A percentile compares a stretch with the other conserved stretches of the same genome.
Conservation (phyloP, 1,284 basidiomycete genomes). For the Boletellus sp. region DNA sequence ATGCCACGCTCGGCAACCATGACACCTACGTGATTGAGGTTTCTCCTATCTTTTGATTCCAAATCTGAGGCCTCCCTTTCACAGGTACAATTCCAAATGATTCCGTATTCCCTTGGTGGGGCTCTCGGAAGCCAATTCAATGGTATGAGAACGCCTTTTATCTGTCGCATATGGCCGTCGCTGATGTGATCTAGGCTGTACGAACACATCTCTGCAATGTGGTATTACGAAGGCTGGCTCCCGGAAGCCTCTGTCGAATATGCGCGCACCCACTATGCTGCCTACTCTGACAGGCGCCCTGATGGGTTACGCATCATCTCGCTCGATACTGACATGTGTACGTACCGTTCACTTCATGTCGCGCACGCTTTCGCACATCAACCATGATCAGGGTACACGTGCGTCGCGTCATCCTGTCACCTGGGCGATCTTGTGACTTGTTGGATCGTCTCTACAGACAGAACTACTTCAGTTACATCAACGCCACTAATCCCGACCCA, state of each 20-base stretch:
- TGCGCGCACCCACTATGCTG: conserved; percentile 68
- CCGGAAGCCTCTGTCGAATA: conserved; percentile 52
- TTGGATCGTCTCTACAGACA: conserved; percentile 33
- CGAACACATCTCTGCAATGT: conserved; percentile 63
- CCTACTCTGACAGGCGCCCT: conserved; percentile 61
- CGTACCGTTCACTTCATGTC: conserved; percentile 1
- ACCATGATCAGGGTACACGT: conserved; percentile 32
- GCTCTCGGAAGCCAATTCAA: conserved; percentile 57
- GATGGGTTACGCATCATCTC: conserved; percentile 73
- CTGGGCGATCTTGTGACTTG: not conserved
- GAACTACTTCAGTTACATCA: conserved; percentile 75
- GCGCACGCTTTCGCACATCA: not conserved
- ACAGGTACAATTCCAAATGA: conserved; percentile 56
- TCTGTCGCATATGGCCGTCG: not conserved
- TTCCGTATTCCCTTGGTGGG: conserved; percentile 55
- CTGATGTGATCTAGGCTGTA: conserved; percentile 54
- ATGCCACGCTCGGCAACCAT: conserved; percentile 70
- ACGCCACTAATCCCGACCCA: conserved; percentile 65
- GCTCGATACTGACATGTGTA: conserved; percentile 73
- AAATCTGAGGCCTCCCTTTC: not conserved
- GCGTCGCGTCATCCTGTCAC: conserved; percentile 14
- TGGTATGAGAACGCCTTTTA: conserved; percentile 36
- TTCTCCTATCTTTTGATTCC: not conserved
- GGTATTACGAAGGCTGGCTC: conserved; percentile 72
- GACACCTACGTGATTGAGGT: conserved; percentile 54